These are phyloP conservation scores for Blastocystis sp. DNA, from an alignment of 352 stramenopile genomes.

Conservation along the genomic window DNA sequence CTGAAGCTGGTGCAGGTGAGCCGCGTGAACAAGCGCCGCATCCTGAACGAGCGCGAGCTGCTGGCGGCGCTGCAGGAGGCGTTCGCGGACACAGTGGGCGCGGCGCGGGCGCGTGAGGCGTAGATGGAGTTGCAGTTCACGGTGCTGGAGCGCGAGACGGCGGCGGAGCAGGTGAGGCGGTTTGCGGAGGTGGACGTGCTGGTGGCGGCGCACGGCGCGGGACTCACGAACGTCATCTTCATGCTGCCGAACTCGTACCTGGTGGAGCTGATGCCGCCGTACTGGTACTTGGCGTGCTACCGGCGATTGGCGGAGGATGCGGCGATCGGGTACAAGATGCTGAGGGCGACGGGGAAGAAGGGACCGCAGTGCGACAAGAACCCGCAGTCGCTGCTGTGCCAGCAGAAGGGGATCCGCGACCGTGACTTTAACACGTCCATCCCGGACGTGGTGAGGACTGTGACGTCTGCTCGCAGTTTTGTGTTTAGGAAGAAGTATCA, in stretches of 20 bases:
- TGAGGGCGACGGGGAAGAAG: conserved; percentile 57
- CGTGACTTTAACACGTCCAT: conserved; percentile 57
- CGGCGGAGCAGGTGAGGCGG: conserved; percentile 44
- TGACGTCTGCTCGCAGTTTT: neutral
- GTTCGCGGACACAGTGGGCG: neutral
- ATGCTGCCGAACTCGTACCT: conserved; percentile 65
- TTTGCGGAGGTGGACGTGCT: conserved; percentile 26
- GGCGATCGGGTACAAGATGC: conserved; percentile 26
- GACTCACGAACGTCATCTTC: conserved; percentile 38
- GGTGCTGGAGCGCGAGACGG: conserved; percentile 22
- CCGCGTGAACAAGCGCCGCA: conserved; percentile 20
- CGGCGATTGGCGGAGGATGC: conserved; percentile 41
- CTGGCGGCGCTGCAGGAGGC: neutral
- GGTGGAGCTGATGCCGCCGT: conserved; percentile 63
- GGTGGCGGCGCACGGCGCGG: conserved; percentile 48
- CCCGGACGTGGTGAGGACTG: conserved; percentile 13
- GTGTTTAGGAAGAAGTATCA: conserved; percentile 52
- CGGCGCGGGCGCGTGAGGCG: neutral
- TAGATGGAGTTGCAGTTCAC: neutral
- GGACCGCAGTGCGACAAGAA: conserved; percentile 53
- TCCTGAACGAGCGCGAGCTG: conserved; percentile 49
- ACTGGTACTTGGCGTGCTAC: conserved; percentile 62
- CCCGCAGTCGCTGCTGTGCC: neutral
- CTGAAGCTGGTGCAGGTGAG: conserved; percentile 36
- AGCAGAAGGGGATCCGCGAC: conserved; percentile 41